Percentiles rank a stretch among this genome's conserved stretches.
These are phyloP conservation scores for Herpetomonas tarakana DNA, from an alignment of 208 protist species.

Conservation along the genomic window DNA sequence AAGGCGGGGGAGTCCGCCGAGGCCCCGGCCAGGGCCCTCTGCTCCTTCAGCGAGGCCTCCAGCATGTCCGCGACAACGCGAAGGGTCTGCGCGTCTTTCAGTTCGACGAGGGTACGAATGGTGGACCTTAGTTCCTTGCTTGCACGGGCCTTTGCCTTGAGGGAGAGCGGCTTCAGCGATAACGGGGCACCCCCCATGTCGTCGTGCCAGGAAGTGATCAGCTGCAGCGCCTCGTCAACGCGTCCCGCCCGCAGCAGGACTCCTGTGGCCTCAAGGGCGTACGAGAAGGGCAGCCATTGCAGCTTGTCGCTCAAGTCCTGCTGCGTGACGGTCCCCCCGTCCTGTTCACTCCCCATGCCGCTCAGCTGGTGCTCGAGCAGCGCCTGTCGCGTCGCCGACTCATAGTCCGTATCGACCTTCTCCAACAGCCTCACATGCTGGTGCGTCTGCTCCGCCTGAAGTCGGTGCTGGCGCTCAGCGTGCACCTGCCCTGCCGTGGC, in stretches of 20 bases:
- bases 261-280: constrained; percentile 18
- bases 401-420: background rate
- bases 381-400: background rate
- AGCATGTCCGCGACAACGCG: constrained; percentile 16
- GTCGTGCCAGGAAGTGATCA: constrained; percentile 16
- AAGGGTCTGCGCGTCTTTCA: constrained; percentile 20
- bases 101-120: constrained; percentile 10
- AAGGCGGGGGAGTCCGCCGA: background rate
- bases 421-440: background rate
- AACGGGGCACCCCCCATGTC: background rate
- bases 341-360: background rate
- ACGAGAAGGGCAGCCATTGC: constrained; percentile 13
- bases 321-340: background rate
- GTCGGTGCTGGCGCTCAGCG: too few relatives aligned
- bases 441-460: background rate
- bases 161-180: too few relatives aligned
- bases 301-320: constrained; percentile 3
- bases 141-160: background rate
- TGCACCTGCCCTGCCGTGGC: background rate
- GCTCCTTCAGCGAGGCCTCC: constrained; percentile 13
- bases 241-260: constrained; percentile 22
- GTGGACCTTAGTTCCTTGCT: constrained; percentile 10
- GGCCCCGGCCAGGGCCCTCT: background rate
- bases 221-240: constrained; percentile 14
- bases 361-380: background rate